phyloP scores from a whole-genome alignment of 1,284 basidiomycete species.

The Trametes pubescens region DNA sequence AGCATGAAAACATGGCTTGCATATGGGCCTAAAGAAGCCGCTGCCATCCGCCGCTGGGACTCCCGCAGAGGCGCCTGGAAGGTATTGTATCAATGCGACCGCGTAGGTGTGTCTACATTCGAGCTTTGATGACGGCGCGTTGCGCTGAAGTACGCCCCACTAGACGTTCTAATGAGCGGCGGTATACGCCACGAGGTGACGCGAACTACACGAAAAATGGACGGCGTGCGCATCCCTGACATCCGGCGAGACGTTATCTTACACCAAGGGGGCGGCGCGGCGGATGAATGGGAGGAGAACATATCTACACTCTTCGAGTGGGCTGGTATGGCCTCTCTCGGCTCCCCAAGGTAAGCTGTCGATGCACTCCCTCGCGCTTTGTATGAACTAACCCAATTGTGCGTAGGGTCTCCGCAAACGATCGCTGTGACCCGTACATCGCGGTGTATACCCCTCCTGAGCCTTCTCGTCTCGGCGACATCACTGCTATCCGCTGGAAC shows the following conservation, averaged over 20 bases:
- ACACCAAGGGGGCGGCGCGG: conserved; percentile 39
- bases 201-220: conserved; percentile 2
- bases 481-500: conserved; percentile 63
- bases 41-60: conserved; percentile 11
- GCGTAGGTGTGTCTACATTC: background rate
- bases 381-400: background rate
- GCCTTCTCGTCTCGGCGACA: conserved; percentile 50
- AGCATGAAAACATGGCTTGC: conserved; percentile 5
- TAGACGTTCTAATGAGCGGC: background rate
- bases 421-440: conserved; percentile 54
- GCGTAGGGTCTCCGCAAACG: conserved; percentile 48
- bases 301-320: conserved; percentile 67
- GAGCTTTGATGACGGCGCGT: background rate
- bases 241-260: conserved; percentile 35
- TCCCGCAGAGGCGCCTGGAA: conserved; percentile 1
- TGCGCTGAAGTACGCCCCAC: background rate
- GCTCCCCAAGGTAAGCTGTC: conserved; percentile 49
- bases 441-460: conserved; percentile 56
- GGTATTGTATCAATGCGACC: background rate
- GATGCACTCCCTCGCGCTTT: background rate
- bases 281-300: conserved; percentile 57
- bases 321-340: conserved; percentile 67
- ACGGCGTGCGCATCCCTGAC: conserved; percentile 46
- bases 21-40: conserved; percentile 7
- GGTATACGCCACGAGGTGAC: background rate